Evolutionary conservation across 805 yeast genomes (phyloP).

Genomic region (Metschnikowia cerradonensis): DNA sequence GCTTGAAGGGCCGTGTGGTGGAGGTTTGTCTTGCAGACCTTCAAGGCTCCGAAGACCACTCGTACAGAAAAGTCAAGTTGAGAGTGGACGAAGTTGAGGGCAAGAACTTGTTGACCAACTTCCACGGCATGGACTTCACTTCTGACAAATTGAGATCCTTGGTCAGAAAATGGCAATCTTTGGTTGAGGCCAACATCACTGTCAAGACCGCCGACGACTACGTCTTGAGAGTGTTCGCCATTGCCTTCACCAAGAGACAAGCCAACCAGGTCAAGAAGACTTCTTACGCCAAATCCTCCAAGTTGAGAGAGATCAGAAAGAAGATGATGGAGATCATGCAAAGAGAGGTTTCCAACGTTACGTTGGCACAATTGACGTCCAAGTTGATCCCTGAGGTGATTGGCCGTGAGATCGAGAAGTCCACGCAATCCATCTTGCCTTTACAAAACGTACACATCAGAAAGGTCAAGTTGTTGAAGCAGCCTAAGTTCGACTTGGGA

Average conservation of each 20-base stretch:
- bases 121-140: constrained; percentile 99
- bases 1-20: constrained; percentile 95
- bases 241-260: constrained; percentile 98
- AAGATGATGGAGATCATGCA: constrained; percentile 94
- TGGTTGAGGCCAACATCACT: constrained; percentile 96
- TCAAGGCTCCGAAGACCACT: constrained; percentile 98
- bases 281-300: constrained; percentile 95
- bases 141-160: constrained; percentile 95
- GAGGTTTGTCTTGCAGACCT: constrained; percentile 96
- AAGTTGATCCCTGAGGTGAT: constrained; percentile 98
- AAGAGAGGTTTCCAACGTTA: constrained; percentile 92
- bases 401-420: constrained; percentile 97
- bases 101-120: constrained; percentile 97
- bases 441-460: constrained; percentile 98
- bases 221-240: constrained; percentile 92
- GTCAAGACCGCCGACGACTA: constrained; percentile 98
- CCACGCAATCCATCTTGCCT: constrained; percentile 92
- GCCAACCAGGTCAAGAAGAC: constrained; percentile 97
- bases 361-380: constrained; percentile 93
- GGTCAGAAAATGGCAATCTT: constrained; percentile 98
- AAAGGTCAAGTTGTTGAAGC: constrained; percentile 97
- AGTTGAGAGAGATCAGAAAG: constrained; percentile 96
- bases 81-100: constrained; percentile 99
- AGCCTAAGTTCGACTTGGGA: constrained; percentile 98
- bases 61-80: constrained; percentile 94